These are phyloP conservation scores for Haemoproteus tartakovskyi DNA, from an alignment of 169 alveolate species.

Conservation along the genomic window DNA sequence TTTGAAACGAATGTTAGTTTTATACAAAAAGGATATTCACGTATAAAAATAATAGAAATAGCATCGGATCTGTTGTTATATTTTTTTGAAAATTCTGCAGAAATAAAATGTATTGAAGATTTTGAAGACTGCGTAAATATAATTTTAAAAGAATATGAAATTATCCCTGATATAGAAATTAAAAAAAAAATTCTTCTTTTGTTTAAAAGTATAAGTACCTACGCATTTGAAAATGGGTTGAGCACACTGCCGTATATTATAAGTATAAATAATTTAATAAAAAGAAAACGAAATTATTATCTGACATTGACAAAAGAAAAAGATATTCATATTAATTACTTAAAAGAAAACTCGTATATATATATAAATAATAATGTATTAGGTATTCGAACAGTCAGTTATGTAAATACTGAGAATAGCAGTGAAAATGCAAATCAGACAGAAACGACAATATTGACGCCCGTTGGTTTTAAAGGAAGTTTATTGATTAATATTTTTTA, in stretches of 20 bases:
- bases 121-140: not conserved
- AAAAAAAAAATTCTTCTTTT: conserved; percentile 26
- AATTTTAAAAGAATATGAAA: conserved; percentile 8
- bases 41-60: conserved; percentile 34
- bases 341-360: conserved; percentile 17
- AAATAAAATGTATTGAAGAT: not conserved
- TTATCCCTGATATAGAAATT: conserved; percentile 42
- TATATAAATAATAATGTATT: conserved; percentile 11
- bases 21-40: conserved; percentile 22
- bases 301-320: conserved; percentile 40
- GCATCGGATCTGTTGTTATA: conserved; percentile 8
- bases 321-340: conserved; percentile 17
- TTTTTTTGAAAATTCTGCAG: not conserved
- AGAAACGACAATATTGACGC: conserved; percentile 2
- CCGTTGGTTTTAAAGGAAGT: conserved; percentile 37
- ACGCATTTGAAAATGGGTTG: not conserved
- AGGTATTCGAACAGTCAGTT: not conserved
- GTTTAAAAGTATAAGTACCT: conserved; percentile 1
- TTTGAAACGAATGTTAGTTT: not conserved
- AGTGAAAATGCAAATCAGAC: not conserved
- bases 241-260: not conserved
- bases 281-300: conserved; percentile 15
- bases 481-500: conserved; percentile 26
- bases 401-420: not conserved
- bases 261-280: conserved; percentile 3